These are phyloP conservation scores for Epichloe sibirici DNA, from an alignment of 2,329 filamentous ascomycete genomes.

Conservation along the genomic window DNA sequence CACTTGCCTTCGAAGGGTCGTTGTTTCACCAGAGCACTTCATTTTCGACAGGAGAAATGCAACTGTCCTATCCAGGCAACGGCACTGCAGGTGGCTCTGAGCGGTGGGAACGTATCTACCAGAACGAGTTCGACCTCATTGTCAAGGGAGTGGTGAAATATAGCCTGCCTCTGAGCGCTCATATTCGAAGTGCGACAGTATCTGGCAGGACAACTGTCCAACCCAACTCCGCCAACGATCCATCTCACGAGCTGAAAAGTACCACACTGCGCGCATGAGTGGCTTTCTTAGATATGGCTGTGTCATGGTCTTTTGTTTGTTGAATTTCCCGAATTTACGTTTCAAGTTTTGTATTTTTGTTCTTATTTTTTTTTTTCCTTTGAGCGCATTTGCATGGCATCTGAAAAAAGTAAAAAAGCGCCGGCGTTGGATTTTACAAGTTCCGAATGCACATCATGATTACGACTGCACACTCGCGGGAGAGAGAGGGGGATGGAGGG, in stretches of 20 bases:
- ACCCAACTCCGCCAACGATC: conserved; percentile 49
- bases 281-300: too few species aligned
- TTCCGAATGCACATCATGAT: conserved; percentile 18
- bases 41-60: conserved; percentile 69
- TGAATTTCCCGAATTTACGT: neutral
- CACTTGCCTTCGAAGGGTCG: conserved; percentile 78
- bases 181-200: conserved; percentile 46
- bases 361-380: conserved; percentile 18
- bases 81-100: conserved; percentile 73
- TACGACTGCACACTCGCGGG: conserved; percentile 12
- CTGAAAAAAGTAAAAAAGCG: conserved; percentile 15
- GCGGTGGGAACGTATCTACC: conserved; percentile 81
- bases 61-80: conserved; percentile 74
- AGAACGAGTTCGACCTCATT: conserved; percentile 88
- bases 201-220: conserved; percentile 48
- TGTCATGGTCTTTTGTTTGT: neutral
- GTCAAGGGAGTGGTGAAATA: conserved; percentile 87
- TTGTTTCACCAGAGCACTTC: conserved; percentile 66
- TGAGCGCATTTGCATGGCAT: conserved; percentile 25
- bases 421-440: conserved; percentile 21
- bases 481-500: conserved; percentile 6
- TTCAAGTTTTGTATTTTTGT: conserved; percentile 3
- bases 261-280: conserved; percentile 30
- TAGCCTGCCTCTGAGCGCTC: conserved; percentile 48
- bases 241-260: conserved; percentile 62